These are phyloP conservation scores for Suhomyces terraborum DNA, from an alignment of 1,139 yeast genomes.

Conservation along the genomic window DNA sequence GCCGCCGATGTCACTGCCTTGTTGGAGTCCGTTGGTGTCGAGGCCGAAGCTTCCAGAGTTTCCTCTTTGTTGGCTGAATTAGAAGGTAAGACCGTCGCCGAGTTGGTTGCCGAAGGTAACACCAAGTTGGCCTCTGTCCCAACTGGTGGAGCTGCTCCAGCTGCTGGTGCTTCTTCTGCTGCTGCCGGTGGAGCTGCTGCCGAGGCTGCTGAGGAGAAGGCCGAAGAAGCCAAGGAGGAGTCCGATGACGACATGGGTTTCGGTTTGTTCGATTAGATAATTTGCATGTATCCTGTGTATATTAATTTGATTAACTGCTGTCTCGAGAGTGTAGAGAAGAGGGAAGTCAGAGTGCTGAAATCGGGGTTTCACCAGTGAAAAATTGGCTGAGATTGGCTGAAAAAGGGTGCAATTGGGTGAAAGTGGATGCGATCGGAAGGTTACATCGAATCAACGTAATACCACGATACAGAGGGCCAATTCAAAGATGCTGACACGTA, in stretches of 20 bases:
- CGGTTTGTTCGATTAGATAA: conserved; percentile 80
- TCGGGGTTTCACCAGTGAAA: too few species aligned
- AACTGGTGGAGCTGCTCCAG: conserved; percentile 79
- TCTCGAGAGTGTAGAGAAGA: background rate
- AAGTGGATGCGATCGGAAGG: too few species aligned
- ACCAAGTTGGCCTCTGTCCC: conserved; percentile 82
- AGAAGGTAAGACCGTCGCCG: conserved; percentile 76
- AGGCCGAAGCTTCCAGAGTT: conserved; percentile 75
- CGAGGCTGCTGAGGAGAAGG: conserved; percentile 42
- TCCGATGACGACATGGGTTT: conserved; percentile 83
- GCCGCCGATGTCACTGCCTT: conserved; percentile 71
- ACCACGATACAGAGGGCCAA: too few species aligned
- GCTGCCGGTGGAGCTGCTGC: conserved; percentile 43
- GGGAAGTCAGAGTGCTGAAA: too few species aligned
- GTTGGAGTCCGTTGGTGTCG: conserved; percentile 76
- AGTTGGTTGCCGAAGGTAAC: conserved; percentile 78
- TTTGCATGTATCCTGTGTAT: conserved; percentile 9
- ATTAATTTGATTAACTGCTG: conserved; percentile 8
- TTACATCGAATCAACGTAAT: too few species aligned
- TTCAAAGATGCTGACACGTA: too few species aligned
- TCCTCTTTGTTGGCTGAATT: conserved; percentile 65
- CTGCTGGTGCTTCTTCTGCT: conserved; percentile 47
- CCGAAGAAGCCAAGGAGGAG: conserved; percentile 42
- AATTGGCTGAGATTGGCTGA: too few species aligned
- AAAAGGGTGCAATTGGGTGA: too few species aligned